A percentile compares a stretch with the other conserved stretches of the same genome.
These are phyloP conservation scores for Lachancea quebecensis DNA, from an alignment of 805 yeast species.

Conservation along the genomic window DNA sequence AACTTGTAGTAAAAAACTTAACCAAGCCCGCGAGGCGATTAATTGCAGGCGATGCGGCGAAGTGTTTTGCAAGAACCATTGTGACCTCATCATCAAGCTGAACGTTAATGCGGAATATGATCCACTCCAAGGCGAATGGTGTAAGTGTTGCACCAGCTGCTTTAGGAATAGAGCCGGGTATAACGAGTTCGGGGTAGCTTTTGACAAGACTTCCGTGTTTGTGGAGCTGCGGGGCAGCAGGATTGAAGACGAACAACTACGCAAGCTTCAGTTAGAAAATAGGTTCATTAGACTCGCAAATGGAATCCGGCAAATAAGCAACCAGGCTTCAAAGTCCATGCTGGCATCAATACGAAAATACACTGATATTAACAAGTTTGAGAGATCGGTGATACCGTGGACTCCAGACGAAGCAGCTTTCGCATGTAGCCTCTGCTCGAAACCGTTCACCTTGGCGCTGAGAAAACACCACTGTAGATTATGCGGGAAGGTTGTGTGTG, in stretches of 20 bases:
- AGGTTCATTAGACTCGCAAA: slow-evolving; percentile 44
- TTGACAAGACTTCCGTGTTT: slow-evolving; percentile 44
- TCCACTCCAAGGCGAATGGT: slow-evolving; percentile 52
- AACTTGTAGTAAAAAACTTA: slow-evolving; percentile 52
- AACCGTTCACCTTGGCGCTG: slow-evolving; percentile 46
- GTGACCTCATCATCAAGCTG: slow-evolving; percentile 47
- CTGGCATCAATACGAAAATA: slow-evolving; percentile 21
- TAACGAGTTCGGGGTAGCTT: slow-evolving; percentile 36
- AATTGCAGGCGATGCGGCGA: slow-evolving; percentile 77
- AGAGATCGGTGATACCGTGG: slow-evolving; percentile 57
- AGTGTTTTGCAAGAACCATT: slow-evolving; percentile 60
- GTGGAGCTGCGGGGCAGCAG: slow-evolving; percentile 34
- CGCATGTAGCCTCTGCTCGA: slow-evolving; percentile 59
- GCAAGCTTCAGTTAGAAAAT: slow-evolving; percentile 52
- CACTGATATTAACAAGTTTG: slow-evolving; percentile 35
- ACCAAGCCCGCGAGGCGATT: slow-evolving; percentile 34
- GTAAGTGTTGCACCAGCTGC: slow-evolving; percentile 62
- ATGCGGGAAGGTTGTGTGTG: slow-evolving; percentile 82
- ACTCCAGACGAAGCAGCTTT: slow-evolving; percentile 41
- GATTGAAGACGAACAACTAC: slow-evolving; percentile 45
- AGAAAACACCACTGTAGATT: slow-evolving; percentile 89
- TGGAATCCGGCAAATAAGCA: slow-evolving; percentile 24
- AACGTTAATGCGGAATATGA: slow-evolving; percentile 42
- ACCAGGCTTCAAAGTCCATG: slow-evolving; percentile 19
- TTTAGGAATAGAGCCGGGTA: slow-evolving; percentile 50